Conservation (phyloP, 768 basidiomycete species). For the Plicaturopsis crispa region DNA sequence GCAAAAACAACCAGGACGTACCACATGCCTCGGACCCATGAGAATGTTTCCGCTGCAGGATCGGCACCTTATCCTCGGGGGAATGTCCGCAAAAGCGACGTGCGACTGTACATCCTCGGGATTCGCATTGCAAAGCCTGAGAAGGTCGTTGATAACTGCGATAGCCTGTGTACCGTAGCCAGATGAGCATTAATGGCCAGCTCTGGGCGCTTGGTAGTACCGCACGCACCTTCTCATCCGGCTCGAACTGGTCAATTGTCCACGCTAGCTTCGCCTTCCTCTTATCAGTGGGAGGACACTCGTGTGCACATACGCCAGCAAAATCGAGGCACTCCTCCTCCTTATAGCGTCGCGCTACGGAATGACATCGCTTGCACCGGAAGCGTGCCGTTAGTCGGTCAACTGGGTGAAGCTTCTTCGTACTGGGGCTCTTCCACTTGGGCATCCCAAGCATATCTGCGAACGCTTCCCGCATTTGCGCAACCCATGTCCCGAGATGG, state of each 20-base stretch:
- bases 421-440: slow-evolving; percentile 44
- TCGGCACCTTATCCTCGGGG: slow-evolving; percentile 32
- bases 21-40: slow-evolving; percentile 40
- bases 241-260: slow-evolving; percentile 45
- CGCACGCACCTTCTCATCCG: slow-evolving; percentile 44
- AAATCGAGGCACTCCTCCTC: slow-evolving; percentile 47
- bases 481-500: slow-evolving; percentile 44
- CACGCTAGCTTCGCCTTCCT: slow-evolving; percentile 26
- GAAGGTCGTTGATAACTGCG: slow-evolving; percentile 28
- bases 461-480: slow-evolving; percentile 34
- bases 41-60: slow-evolving; percentile 42
- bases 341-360: slow-evolving; percentile 22
- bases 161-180: too few species aligned
- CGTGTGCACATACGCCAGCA: slow-evolving; percentile 49
- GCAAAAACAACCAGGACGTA: slow-evolving; percentile 20
- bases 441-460: slow-evolving; percentile 39
- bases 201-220: too few species aligned
- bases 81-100: slow-evolving; percentile 15
- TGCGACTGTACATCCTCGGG: slow-evolving; percentile 21
- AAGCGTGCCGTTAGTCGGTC: slow-evolving; percentile 55
- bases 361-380: slow-evolving; percentile 44
- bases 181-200: too few species aligned
- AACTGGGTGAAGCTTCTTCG: slow-evolving; percentile 41
- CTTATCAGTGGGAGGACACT: slow-evolving; percentile 33
- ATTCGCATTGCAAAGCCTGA: slow-evolving; percentile 22